Evolutionary conservation across 306 rosid species (phyloP).

Genomic region (Vachellia pachyceras): DNA sequence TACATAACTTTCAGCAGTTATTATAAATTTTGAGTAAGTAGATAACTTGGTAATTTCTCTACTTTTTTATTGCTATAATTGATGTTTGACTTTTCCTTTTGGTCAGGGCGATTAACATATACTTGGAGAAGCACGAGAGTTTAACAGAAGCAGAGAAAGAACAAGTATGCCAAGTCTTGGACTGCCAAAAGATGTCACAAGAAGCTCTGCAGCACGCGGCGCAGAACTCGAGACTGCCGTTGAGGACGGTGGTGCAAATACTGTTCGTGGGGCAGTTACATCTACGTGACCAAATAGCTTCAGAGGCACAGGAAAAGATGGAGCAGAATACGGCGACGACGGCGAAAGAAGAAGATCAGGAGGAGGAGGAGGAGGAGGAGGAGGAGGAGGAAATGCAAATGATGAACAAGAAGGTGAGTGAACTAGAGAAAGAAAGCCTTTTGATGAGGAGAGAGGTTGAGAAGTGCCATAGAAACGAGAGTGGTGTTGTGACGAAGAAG

Average conservation of each 20-base stretch:
- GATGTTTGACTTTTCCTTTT: not conserved
- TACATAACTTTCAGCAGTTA: no score
- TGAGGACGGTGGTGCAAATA: constrained; percentile 55
- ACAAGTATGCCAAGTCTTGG: constrained; percentile 53
- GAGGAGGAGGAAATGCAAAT: no score
- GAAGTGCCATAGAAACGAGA: no score
- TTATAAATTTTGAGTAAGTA: no score
- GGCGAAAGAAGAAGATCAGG: not conserved
- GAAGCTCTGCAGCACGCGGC: constrained; percentile 65
- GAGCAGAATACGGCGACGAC: not conserved
- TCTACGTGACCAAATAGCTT: constrained; percentile 35
- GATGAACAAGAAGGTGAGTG: no score
- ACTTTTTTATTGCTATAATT: not conserved
- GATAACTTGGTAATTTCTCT: no score
- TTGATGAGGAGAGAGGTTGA: no score
- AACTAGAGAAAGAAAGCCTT: no score
- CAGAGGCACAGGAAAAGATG: constrained; percentile 37
- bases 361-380: no score
- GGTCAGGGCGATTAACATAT: constrained; percentile 47
- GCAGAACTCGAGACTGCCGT: constrained; percentile 52
- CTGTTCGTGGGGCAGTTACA: constrained; percentile 52
- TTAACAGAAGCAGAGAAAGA: constrained; percentile 57
- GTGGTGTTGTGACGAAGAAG: no score
- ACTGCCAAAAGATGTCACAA: constrained; percentile 51
- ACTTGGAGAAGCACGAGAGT: constrained; percentile 48